These are phyloP conservation scores for Cardamine resedifolia DNA, from an alignment of 345 rosid species.

Conservation along the genomic window DNA sequence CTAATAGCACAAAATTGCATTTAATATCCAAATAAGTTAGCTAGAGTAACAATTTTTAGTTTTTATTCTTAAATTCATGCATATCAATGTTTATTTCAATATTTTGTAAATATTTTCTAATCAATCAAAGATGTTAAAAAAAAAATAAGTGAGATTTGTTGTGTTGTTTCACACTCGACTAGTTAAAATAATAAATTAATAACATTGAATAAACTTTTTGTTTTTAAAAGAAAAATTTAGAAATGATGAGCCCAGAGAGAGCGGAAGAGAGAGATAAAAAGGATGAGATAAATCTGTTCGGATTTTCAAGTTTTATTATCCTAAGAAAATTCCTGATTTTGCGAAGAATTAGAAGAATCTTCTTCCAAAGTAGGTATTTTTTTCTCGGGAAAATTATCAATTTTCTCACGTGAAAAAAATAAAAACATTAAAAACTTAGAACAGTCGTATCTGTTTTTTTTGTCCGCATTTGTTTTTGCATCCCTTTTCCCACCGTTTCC, in stretches of 20 bases:
- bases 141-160: background rate
- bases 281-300: background rate
- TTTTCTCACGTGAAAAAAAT: conserved; percentile 18
- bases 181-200: too few relatives aligned
- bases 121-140: too few relatives aligned
- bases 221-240: background rate
- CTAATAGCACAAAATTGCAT: too few relatives aligned
- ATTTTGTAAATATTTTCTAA: too few relatives aligned
- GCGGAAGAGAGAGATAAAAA: too few relatives aligned
- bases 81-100: too few relatives aligned
- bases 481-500: background rate
- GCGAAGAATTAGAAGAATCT: background rate
- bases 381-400: conserved; percentile 10
- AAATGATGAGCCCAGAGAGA: background rate
- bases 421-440: background rate
- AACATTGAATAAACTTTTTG: background rate
- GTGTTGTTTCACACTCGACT: too few relatives aligned
- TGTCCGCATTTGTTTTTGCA: background rate
- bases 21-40: too few relatives aligned
- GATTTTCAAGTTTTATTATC: background rate
- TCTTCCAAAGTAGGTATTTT: conserved; percentile 1
- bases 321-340: background rate
- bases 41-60: too few relatives aligned
- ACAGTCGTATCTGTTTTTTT: conserved; percentile 4
- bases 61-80: too few relatives aligned